Percentiles rank a stretch among this genome's conserved stretches.
phyloP scores from a whole-genome alignment of 225 moss, liverwort and hornwort species.

The Pleurozium schreberi region DNA sequence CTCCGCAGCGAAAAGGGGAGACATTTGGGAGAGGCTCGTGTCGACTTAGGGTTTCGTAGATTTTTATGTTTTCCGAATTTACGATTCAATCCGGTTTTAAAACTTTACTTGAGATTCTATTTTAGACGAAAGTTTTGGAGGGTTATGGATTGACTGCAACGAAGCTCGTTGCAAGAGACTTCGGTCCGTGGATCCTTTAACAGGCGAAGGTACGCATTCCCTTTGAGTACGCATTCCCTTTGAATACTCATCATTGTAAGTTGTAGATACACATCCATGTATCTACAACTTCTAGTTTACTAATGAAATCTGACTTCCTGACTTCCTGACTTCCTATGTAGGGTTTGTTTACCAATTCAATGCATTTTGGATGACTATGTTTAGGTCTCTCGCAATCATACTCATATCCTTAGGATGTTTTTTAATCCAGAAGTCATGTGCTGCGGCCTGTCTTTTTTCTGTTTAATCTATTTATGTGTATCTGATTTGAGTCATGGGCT shows the following conservation, averaged over 20 bases:
- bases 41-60: slow-evolving; percentile 6
- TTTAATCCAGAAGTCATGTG: neutral
- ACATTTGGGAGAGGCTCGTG: neutral
- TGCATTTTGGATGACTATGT: neutral
- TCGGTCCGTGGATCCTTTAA: slow-evolving; percentile 16
- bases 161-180: neutral
- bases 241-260: neutral
- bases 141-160: neutral
- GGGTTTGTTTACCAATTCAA: neutral
- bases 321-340: neutral
- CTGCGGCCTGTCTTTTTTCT: neutral
- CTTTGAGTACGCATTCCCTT: no score
- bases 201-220: slow-evolving; percentile 49
- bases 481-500: neutral
- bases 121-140: neutral
- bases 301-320: neutral
- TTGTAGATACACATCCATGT: neutral
- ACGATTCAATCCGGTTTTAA: neutral
- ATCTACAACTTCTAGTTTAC: neutral
- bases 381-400: neutral
- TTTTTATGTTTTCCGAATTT: neutral
- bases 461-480: neutral
- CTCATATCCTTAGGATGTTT: neutral
- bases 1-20: neutral
- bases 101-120: neutral